Evolutionary conservation across 495 filamentous ascomycete species (phyloP), one percentile per base, ranked within the genome.

Genomic region (Trypethelium eluteriae): DNA sequence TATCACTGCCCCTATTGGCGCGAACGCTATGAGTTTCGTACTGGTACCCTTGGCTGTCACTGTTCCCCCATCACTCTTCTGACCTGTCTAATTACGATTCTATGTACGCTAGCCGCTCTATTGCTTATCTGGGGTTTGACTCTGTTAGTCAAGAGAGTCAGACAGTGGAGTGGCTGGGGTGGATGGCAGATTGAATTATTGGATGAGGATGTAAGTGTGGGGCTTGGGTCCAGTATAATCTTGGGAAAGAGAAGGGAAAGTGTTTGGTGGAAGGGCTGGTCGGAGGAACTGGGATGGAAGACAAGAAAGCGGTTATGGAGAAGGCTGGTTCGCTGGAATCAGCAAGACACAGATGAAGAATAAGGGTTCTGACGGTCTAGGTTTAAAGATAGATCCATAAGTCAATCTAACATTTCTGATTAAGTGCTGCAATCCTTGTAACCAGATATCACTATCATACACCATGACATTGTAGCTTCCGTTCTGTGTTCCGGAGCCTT

Each of bases 221-320:
- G 53, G 36, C 53, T 6, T 36, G 53, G 53, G 5, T 32, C 34
- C 25, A 34, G 53, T 59, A 18, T 59, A 10, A 32, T 59, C 53
- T 35, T 9, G 32, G 32, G 25, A 5, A 59, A 7, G 32, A 34
- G 32, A 59, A 59, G 14, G 32, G 53, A 59, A 36, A 14, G 53
- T 35, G 32, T 59, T 59, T 59, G 53, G 53, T 59, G 53, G 53
- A 59, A 32, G 32, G 53, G 53, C 32, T 59, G 53, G 53, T 35
- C 34, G 53, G 53, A 34, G 32, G 53, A 59, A 14, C 18, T 59
- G 25, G 53, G n/a, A 36, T 34, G 53, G 53, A 59, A 6, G 7
- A 3, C 6, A 14, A 14, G 53, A 34, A 59, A 59, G 7, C 6
- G n/a, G 32, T 5, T 35, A 10, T 36, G 53, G 53, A 59, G 18